A percentile compares a stretch with the other conserved stretches of the same genome.
Conservation (phyloP, 805 yeast species). For the Cyberlindnera petersonii region DNA sequence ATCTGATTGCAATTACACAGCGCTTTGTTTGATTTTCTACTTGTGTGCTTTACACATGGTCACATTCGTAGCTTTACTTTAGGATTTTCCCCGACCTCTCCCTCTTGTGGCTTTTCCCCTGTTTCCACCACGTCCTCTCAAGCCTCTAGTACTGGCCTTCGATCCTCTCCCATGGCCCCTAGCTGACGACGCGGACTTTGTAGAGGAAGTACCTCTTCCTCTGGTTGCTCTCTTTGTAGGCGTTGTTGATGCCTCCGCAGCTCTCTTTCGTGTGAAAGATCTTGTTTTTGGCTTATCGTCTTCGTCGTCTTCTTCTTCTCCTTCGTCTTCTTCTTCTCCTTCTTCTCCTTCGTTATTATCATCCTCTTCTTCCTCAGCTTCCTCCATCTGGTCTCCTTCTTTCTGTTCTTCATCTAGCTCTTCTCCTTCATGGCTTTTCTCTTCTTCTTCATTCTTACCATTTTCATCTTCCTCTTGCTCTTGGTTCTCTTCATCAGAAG, state of each 20-base stretch:
- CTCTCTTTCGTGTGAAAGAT: conserved; percentile 5
- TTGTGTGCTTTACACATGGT: neutral
- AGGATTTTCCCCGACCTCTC: neutral
- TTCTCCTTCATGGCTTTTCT: conserved; percentile 12
- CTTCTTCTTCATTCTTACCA: conserved; percentile 14
- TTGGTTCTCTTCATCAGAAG: conserved; percentile 8
- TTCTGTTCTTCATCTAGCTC: conserved; percentile 5
- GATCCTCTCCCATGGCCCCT: too few relatives aligned
- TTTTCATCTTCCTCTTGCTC: conserved; percentile 5
- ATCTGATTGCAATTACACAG: neutral
- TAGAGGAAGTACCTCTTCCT: conserved; percentile 1
- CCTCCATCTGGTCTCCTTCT: neutral
- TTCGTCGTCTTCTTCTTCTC: conserved; percentile 18
- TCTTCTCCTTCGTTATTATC: conserved; percentile 13
- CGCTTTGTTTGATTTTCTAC: neutral
- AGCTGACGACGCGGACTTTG: neutral
- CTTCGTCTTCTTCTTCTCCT: conserved; percentile 12
- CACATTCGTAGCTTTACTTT: neutral
- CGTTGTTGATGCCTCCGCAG: conserved; percentile 1
- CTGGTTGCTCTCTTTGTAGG: conserved; percentile 12
- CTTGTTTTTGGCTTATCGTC: conserved; percentile 5
- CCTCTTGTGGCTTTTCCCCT: neutral
- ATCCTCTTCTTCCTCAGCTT: conserved; percentile 11
- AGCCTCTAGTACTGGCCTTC: too few relatives aligned
- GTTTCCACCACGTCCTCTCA: neutral